A percentile compares a stretch with the other conserved stretches of the same genome.
These are phyloP conservation scores for Heracleum sosnowskyi DNA, from an alignment of 129 eudicot genomes.

Conservation along the genomic window DNA sequence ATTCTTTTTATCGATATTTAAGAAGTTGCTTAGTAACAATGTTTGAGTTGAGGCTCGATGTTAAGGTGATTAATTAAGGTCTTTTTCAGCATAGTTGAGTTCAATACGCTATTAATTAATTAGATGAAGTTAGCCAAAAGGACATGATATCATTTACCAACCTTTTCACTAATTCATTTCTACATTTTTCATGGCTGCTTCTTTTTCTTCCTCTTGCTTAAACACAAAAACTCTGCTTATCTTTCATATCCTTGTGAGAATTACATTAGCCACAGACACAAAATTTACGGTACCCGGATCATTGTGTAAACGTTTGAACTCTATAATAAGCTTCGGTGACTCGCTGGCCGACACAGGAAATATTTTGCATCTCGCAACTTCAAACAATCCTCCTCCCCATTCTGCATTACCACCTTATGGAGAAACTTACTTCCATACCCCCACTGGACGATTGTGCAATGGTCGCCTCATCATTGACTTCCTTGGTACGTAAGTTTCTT, in stretches of 20 bases:
- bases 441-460: constrained; percentile 15
- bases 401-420: constrained; percentile 14
- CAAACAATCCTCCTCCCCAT: not conserved
- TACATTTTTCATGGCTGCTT: not conserved
- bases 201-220: not conserved
- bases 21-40: not conserved
- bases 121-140: no score
- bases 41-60: not conserved
- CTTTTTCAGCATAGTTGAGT: no score
- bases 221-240: not conserved
- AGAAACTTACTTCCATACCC: constrained; percentile 6
- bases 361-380: not conserved
- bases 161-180: not conserved
- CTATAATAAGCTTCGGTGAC: constrained; percentile 15
- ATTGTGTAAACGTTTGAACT: not conserved
- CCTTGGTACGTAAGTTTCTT: not conserved
- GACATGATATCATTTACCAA: not conserved
- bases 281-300: not conserved
- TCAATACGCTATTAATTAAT: no score
- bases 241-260: not conserved
- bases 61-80: no score
- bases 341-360: constrained; percentile 17
- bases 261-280: not conserved
- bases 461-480: constrained; percentile 19
- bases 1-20: no score